phyloP scores from a whole-genome alignment of 2,329 filamentous ascomycete species.

The Paracoccidioides lutzii region DNA sequence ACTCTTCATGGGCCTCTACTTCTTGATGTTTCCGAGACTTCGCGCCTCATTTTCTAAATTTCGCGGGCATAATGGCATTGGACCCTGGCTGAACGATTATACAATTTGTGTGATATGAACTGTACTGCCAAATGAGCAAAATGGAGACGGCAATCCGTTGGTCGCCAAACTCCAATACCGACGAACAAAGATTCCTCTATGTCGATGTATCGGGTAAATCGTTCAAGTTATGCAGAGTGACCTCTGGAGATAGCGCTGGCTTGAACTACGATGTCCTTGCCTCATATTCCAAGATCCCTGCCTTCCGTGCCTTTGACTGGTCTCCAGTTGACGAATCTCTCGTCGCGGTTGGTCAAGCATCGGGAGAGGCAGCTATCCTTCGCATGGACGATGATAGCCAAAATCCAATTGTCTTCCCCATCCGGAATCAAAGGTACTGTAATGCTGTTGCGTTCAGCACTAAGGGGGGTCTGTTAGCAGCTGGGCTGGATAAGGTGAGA shows the following conservation, averaged over 20 bases:
- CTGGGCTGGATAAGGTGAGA: constrained; percentile 49
- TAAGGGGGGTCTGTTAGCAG: constrained; percentile 45
- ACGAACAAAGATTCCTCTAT: constrained; percentile 45
- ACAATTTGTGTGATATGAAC: not conserved
- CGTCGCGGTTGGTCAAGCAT: constrained; percentile 48
- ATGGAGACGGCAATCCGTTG: constrained; percentile 53
- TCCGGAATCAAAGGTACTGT: constrained; percentile 50
- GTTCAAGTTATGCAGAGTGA: constrained; percentile 45
- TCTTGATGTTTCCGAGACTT: not conserved
- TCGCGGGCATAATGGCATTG: not conserved
- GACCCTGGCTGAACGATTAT: not conserved
- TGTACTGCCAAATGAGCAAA: constrained; percentile 1
- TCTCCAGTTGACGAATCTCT: constrained; percentile 45
- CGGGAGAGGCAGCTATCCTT: constrained; percentile 48
- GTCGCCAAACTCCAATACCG: constrained; percentile 45
- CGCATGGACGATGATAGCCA: constrained; percentile 40
- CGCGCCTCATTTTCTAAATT: not conserved
- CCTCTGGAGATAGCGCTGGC: constrained; percentile 21
- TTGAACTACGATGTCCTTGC: constrained; percentile 43
- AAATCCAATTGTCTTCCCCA: constrained; percentile 40
- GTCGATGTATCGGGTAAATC: constrained; percentile 48
- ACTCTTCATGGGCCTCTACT: not conserved
- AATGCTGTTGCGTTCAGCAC: constrained; percentile 51
- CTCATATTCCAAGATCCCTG: constrained; percentile 42
- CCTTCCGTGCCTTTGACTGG: constrained; percentile 55